Base-by-base conservation (phyloP, 163 green algal genomes). In the Scenedesmus sp. region DNA sequence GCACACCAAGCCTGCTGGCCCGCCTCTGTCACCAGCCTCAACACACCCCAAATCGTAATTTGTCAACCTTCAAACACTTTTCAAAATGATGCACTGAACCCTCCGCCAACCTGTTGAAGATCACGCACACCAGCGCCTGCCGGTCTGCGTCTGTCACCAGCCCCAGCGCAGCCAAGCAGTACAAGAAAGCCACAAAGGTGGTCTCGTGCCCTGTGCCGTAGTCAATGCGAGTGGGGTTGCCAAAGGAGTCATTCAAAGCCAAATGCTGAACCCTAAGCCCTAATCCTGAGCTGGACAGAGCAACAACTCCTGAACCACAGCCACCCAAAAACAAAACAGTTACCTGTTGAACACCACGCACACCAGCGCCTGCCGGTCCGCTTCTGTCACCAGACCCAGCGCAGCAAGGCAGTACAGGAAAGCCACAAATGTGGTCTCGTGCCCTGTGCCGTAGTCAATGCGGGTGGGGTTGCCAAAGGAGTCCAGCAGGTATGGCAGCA, bases 121-220 rank as follows among this genome's bases (percentile, higher is more conserved):
- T 90, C 56, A 92, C 76, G 54, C 88, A 88, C 2, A 93, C 94
- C 79, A 96, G 84, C 55, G 93, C 95, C 54, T 94, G 82, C 26
- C 89, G 93, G 92, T 98, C 97, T 7, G 76, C 91, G 54, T 94
- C 90, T 20, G 46, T 84, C 4, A 99, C 76, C 52, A 99, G 91
- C 9, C 97, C 98, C 67, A 99, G 91, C 91, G 92, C 94, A 0
- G 97, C 95, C 64, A 99, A 95, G 96, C 98, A 99, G 92, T 96
- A 99, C 60, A 99, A 95, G 77, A 99, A 95, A 26, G 96, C 97
- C 9, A 91, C 95, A 93, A 99, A 99, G 5, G 96, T 98, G 23
- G 98, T 99, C 95, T 99, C 98, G 92, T 99, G 98, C 1, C 98
- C 98, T 15, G 96, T 98, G 60, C 96, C 96, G 89, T 98, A 99